Base-by-base conservation (phyloP, 139 green algal genomes). In the Closterium sp. region DNA sequence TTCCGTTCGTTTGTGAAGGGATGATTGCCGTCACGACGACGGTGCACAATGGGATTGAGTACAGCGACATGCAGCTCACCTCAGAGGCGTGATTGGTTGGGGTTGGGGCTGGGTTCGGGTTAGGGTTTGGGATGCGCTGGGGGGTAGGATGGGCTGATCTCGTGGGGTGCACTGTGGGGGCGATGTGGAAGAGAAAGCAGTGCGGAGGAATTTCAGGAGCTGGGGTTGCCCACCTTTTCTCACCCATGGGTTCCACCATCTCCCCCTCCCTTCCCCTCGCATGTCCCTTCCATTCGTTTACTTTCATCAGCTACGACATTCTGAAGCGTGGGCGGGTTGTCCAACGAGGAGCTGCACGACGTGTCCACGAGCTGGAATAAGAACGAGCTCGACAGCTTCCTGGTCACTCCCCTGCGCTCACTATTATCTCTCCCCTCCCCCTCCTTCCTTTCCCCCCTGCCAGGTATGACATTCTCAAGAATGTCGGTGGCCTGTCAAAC, bases 1-100 rank as follows among this genome's bases (percentile, higher is more conserved):
- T 98, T 5, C 99, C 96, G 81, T 98, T 98, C 95, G 95, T 99
- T 69, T 97, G 97, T 35, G 97, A 96, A 55, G 88, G 97, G 7
- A 98, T 97, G 85, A 99, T 99, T n/a, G n/a, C n/a, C 96, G 99
- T 97, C 90, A 97, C 99, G 10, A 99, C 99, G 96, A 99, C 99
- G 98, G 97, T 99, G 89, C 98, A 99, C 97, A 99, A 99, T 94
- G 98, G 98, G 93, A 99, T 99, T 92, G 98, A 99, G 96, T 99
- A 99, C 92, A 98, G 98, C 10, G 98, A 99, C 95, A 99, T 99
- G 98, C 98, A 99, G 96, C 96, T 99, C 89, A 98, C 98, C 93
- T 94, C 95, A 28, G 97, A 99, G 84, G 91, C 94, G 91, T 93
- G 87, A 90, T 86, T 91, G 8, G 8, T 81, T 88, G 12, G 25